These are phyloP conservation scores for Papiliotrema terrestris DNA, from an alignment of 1,284 basidiomycete genomes.

Conservation along the genomic window DNA sequence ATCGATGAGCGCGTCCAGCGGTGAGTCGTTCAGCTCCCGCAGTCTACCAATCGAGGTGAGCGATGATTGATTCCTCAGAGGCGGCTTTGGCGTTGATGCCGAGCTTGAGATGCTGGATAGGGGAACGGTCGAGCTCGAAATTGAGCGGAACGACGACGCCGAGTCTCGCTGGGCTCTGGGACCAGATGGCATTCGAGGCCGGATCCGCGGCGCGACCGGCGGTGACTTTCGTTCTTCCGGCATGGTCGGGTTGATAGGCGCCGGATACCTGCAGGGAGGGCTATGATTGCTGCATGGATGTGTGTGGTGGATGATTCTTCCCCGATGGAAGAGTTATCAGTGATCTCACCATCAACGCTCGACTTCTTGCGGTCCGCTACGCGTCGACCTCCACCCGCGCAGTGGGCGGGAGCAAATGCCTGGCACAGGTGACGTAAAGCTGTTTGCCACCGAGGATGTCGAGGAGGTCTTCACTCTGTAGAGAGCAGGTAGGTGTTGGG, in stretches of 20 bases:
- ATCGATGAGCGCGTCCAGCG: conserved; percentile 20
- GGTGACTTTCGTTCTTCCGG: not conserved
- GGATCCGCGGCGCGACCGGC: conserved; percentile 1
- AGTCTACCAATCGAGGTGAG: conserved; percentile 5
- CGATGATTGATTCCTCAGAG: conserved; percentile 3
- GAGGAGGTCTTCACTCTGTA: no score
- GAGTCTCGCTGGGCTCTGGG: conserved; percentile 19
- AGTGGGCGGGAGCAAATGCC: no score
- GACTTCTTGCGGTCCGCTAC: not conserved
- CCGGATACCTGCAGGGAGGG: not conserved
- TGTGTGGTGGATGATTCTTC: not conserved
- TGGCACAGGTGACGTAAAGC: no score
- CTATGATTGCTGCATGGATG: not conserved
- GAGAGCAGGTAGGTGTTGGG: no score
- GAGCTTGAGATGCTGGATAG: not conserved
- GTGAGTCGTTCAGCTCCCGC: conserved; percentile 4
- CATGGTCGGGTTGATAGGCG: not conserved
- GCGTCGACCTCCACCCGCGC: not conserved
- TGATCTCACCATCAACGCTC: not conserved
- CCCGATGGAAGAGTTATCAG: not conserved
- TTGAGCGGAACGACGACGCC: conserved; percentile 7
- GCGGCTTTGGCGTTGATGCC: not conserved
- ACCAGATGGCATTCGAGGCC: conserved; percentile 23
- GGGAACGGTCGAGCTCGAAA: conserved; percentile 4
- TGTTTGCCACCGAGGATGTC: no score